These are phyloP conservation scores for Spatholobus suberectus DNA, from an alignment of 306 rosid species.

Conservation along the genomic window DNA sequence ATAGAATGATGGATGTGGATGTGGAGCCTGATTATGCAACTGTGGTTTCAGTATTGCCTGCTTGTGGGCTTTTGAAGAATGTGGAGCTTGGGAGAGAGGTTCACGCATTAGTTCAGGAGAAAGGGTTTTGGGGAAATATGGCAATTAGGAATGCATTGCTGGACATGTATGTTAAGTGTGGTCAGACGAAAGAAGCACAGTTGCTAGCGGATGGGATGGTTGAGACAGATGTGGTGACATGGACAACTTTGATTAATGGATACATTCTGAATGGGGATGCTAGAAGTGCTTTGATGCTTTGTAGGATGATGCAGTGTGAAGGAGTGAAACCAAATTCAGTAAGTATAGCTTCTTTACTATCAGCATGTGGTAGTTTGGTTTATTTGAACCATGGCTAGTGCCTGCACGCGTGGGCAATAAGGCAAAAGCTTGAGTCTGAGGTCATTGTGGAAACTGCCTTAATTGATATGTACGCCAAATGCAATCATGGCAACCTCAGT, in stretches of 20 bases:
- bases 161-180: conserved; percentile 87
- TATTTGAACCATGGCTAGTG: conserved; percentile 62
- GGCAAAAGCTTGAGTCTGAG: conserved; percentile 67
- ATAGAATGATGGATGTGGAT: conserved; percentile 63
- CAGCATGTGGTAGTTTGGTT: conserved; percentile 67
- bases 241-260: conserved; percentile 88
- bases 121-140: conserved; percentile 59
- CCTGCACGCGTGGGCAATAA: conserved; percentile 83
- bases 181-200: conserved; percentile 64
- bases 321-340: conserved; percentile 74
- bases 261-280: conserved; percentile 70
- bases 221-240: conserved; percentile 81
- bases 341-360: conserved; percentile 71
- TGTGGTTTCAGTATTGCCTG: conserved; percentile 76
- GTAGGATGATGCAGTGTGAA: conserved; percentile 65
- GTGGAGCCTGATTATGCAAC: conserved; percentile 80
- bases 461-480: conserved; percentile 77
- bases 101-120: conserved; percentile 59
- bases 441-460: conserved; percentile 83
- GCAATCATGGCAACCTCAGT: conserved; percentile 54
- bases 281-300: conserved; percentile 66
- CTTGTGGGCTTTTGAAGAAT: conserved; percentile 68
- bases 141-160: conserved; percentile 67
- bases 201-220: conserved; percentile 49
- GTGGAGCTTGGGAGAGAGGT: conserved; percentile 64